Evolutionary conservation across 2,329 filamentous ascomycete genomes (phyloP).

Genomic region (Graphium sp.): DNA sequence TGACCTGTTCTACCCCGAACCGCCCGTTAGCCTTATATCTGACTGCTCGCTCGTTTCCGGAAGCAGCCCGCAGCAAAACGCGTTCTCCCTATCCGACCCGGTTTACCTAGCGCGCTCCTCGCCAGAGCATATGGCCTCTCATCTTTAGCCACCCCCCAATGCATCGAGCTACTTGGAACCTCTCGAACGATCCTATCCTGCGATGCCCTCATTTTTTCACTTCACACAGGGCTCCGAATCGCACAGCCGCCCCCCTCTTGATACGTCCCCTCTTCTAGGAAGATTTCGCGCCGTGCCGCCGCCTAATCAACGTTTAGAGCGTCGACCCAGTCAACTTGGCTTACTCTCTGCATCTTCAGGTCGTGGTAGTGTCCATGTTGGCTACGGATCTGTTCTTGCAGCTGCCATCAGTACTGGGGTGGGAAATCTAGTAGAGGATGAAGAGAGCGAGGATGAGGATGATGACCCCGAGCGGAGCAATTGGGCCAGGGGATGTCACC

Average conservation of each 20-base stretch:
- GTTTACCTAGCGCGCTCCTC: too few relatives aligned
- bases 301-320: too few relatives aligned
- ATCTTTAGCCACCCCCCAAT: too few relatives aligned
- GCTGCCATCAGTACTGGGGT: constrained; percentile 11
- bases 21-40: too few relatives aligned
- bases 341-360: constrained; percentile 7
- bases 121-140: too few relatives aligned
- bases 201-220: constrained; percentile 49
- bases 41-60: too few relatives aligned
- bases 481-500: constrained; percentile 12
- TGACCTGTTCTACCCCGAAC: too few relatives aligned
- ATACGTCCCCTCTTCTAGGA: constrained; percentile 44
- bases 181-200: too few relatives aligned
- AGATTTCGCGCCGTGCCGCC: constrained; percentile 47
- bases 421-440: constrained; percentile 9
- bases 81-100: too few relatives aligned
- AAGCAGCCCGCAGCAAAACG: too few relatives aligned
- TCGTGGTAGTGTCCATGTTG: constrained; percentile 36
- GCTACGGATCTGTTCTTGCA: constrained; percentile 35
- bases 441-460: constrained; percentile 17
- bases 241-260: constrained; percentile 27
- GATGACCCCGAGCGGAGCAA: constrained; percentile 14
- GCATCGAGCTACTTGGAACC: too few relatives aligned
- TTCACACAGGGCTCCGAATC: constrained; percentile 51
- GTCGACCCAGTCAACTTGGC: constrained; percentile 13